Evolutionary conservation across 352 stramenopile genomes (phyloP), one percentile per base, ranked within the genome.

Genomic region (Phytophthora hibernalis): DNA sequence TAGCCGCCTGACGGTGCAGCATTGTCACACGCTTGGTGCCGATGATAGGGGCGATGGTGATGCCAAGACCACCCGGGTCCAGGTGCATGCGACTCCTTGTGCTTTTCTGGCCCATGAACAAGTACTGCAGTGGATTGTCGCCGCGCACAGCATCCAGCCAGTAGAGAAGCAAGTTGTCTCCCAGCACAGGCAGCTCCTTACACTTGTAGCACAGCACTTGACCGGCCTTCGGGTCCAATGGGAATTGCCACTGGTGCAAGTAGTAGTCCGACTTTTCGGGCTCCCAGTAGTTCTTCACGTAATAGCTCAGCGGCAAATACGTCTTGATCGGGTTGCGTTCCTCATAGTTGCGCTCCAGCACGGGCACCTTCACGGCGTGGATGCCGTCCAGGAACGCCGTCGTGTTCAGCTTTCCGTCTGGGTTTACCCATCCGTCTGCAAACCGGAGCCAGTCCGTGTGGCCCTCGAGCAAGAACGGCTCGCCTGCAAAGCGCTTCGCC

Each of bases 211-310:
- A 92, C 20, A 93, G 72, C 43, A 96, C 55, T 60, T 96, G 96
- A 2, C 74, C 73, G 9, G 75, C 85, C 54, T 89, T 89, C 12
- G 81, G 77, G 60, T 75, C 79, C 60, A 98, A 66, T 7, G 95
- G 93, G 72, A 98, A 98, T 68, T 98, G 95, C 95, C 95, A 98
- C 79, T 98, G 95, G 55, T 98, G 95, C 64, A 98, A 73, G 61
- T 98, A 98, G 45, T 97, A 89, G 43, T 91, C 85, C 18, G 82
- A 74, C 44, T 87, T 86, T 51, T 84, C 86, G 28, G 89, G 83
- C 42, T 90, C 80, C 86, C 84, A 95, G 66, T 90, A 91, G 61
- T 91, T 89, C 58, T 89, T 85, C 18, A 95, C 84, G 57, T 92
- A 95, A 55, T 93, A 77, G 54, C 77, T 81, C 33, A 95, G 68